Percentiles rank a stretch among this genome's conserved stretches.
phyloP scores from a whole-genome alignment of 176 grass and related monocot species.

The Ensete ventricosum region DNA sequence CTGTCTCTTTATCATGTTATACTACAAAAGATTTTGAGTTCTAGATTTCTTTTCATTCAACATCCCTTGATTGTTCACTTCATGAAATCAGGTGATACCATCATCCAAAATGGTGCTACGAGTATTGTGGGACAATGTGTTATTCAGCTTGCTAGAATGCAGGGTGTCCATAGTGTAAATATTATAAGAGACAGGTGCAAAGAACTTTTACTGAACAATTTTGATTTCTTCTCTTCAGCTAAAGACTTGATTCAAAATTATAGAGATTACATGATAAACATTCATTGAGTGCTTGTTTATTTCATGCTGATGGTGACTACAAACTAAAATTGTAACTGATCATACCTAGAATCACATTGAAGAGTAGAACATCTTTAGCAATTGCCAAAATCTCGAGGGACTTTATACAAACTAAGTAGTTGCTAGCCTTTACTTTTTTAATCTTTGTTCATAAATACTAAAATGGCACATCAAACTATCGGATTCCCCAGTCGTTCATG shows the following conservation, averaged over 20 bases:
- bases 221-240: too few relatives aligned
- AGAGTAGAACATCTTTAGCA: too few relatives aligned
- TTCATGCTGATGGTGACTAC: neutral
- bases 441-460: too few relatives aligned
- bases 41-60: constrained; percentile 2
- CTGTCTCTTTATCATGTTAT: neutral
- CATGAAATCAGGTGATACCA: constrained; percentile 47
- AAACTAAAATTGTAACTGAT: too few relatives aligned
- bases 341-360: too few relatives aligned
- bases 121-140: constrained; percentile 86
- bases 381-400: too few relatives aligned
- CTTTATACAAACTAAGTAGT: too few relatives aligned
- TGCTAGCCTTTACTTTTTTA: too few relatives aligned
- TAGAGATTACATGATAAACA: neutral
- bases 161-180: constrained; percentile 63
- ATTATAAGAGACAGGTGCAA: constrained; percentile 78
- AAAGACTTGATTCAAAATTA: too few relatives aligned
- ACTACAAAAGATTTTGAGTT: neutral
- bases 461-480: too few relatives aligned
- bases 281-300: neutral
- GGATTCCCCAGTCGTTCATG: too few relatives aligned
- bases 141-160: constrained; percentile 68
- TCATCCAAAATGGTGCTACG: constrained; percentile 84
- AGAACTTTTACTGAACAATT: neutral
- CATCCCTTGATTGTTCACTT: neutral